phyloP scores from a whole-genome alignment of 1,284 basidiomycete species.

The Puccinia horiana region DNA sequence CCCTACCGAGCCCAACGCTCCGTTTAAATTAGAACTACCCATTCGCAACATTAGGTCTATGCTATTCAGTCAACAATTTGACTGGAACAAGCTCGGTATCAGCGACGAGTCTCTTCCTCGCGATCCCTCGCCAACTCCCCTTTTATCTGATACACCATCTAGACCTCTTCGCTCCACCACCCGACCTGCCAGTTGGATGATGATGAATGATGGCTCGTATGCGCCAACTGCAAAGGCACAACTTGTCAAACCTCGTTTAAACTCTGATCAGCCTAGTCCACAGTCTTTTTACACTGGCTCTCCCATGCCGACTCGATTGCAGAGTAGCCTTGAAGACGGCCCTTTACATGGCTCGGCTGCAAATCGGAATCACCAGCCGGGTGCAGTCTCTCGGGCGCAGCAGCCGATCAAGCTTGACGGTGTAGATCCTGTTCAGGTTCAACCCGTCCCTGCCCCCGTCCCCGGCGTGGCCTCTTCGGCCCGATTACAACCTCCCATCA shows the following conservation, averaged over 20 bases:
- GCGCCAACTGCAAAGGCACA: slow-evolving; percentile 31
- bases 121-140: slow-evolving; percentile 20
- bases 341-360: neutral
- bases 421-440: neutral
- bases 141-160: neutral
- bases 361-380: neutral
- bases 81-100: neutral
- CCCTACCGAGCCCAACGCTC: neutral
- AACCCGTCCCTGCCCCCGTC: neutral
- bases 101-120: neutral
- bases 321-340: slow-evolving; percentile 17
- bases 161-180: slow-evolving; percentile 26
- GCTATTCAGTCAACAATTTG: slow-evolving; percentile 40
- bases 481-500: slow-evolving; percentile 8
- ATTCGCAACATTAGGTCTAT: slow-evolving; percentile 13
- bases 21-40: neutral
- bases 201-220: slow-evolving; percentile 37
- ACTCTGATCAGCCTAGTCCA: neutral
- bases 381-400: neutral
- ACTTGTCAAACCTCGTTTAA: neutral
- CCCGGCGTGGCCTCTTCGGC: neutral
- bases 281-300: slow-evolving; percentile 22
- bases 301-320: neutral
- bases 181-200: slow-evolving; percentile 44
- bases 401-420: neutral